phyloP scores from a whole-genome alignment of 768 basidiomycete species.

The Leccinum arenicola region DNA sequence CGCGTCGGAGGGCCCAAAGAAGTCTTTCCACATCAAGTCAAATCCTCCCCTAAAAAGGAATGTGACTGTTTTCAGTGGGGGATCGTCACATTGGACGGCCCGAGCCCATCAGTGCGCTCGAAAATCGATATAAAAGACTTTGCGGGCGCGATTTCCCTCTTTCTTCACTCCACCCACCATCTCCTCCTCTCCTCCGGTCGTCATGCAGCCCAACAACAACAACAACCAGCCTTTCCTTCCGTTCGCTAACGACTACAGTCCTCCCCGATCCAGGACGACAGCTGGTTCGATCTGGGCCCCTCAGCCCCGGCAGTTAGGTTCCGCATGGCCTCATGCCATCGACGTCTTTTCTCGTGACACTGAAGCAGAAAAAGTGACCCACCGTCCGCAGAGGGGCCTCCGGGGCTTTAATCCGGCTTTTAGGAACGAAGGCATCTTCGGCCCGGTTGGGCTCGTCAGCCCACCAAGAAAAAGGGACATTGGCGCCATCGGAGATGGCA shows the following conservation, averaged over 20 bases:
- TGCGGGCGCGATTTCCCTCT: slow-evolving; percentile 32
- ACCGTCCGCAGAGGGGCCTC: slow-evolving; percentile 30
- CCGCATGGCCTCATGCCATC: slow-evolving; percentile 65
- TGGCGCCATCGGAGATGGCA: slow-evolving; percentile 79
- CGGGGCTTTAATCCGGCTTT: slow-evolving; percentile 21
- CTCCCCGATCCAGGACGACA: slow-evolving; percentile 39
- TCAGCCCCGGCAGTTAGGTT: slow-evolving; percentile 65
- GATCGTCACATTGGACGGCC: slow-evolving; percentile 32
- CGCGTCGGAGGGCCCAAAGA: slow-evolving; percentile 28
- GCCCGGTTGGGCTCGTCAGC: slow-evolving; percentile 42
- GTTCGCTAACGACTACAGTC: slow-evolving; percentile 39
- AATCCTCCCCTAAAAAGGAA: slow-evolving; percentile 33
- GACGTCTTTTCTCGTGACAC: slow-evolving; percentile 57
- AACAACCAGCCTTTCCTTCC: slow-evolving; percentile 29
- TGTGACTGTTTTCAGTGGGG: slow-evolving; percentile 24
- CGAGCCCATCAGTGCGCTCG: slow-evolving; percentile 20
- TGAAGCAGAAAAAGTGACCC: slow-evolving; percentile 43
- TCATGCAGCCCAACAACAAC: slow-evolving; percentile 27
- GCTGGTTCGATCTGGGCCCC: slow-evolving; percentile 80
- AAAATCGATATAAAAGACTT: slow-evolving; percentile 35
- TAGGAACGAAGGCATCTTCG: slow-evolving; percentile 64
- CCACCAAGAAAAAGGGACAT: slow-evolving; percentile 45
- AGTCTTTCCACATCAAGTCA: slow-evolving; percentile 27
- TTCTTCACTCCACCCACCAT: slow-evolving; percentile 42
- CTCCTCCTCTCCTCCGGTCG: slow-evolving; percentile 15